Base-by-base conservation (phyloP, 75 land plant genomes). In the Pinus taeda region DNA sequence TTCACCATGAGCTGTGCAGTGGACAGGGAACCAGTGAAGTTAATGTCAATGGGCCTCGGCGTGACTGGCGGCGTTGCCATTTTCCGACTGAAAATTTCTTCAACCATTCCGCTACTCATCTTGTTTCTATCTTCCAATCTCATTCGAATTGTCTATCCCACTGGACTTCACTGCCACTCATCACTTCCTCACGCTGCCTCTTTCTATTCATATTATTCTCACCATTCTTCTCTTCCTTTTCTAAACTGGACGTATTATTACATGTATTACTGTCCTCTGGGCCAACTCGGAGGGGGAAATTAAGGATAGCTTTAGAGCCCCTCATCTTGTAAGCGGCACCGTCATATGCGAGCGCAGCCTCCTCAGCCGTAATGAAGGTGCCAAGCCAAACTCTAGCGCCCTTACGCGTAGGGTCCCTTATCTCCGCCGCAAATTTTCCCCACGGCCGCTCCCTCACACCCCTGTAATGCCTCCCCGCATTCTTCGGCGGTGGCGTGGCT, bases 371-470 rank as follows among this genome's bases (percentile, higher is more conserved):
- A 21, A 12, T 37, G 65, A 78, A 87, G 6, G 89, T 87, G 15
- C 89, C 89, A 1, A 87, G 75, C 89, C 89, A 87, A 17, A 87
- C 72, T 75, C 89, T 77, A 18, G 79, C 82, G 11, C 89, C 86
- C 18, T 81, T 79, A n/a, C 81, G 75, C 29, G 58, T 71, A 59
- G 88, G 74, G 78, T 86, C 88, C n/a, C 87, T 77, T 29, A 85
- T 85, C 61, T 85, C 87, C 1, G 87, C 87, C 5, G 84, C 83
- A 56, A 71, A 86, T 56, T 83, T 86, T 9, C 88, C 88, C 85
- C 87, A 86, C 58, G 88, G 88, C 73, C 88, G 77, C 77, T 77
- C 63, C 73, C 88, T 78, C 17, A 86, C 89, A 13, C 87, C 87
- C 4, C 87, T 55, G 76, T 80, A 85, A 39, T 74, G 75, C 2